Conservation (phyloP, 345 rosid species). For the Psidium guajava region DNA sequence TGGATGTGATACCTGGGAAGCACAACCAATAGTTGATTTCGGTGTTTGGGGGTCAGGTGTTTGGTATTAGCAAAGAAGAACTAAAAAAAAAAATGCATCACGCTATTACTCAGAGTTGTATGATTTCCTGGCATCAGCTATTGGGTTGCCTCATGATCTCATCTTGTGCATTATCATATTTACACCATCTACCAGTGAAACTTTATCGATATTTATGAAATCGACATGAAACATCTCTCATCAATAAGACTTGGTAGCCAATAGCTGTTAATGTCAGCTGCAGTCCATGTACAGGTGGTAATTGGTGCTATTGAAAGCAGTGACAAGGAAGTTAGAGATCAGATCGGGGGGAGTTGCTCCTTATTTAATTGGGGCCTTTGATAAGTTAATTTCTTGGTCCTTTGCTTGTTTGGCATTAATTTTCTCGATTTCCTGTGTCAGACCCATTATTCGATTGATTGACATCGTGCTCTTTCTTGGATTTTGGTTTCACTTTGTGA, state of each 20-base stretch:
- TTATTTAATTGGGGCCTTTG: neutral
- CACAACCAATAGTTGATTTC: neutral
- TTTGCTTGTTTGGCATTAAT: neutral
- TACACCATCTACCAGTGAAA: neutral
- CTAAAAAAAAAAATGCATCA: neutral
- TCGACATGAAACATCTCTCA: neutral
- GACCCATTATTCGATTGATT: neutral
- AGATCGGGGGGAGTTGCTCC: neutral
- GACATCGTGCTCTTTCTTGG: neutral
- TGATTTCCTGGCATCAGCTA: neutral
- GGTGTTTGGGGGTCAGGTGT: neutral
- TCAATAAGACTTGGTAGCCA: neutral
- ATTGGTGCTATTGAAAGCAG: neutral
- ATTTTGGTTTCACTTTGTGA: neutral
- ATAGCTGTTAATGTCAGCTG: neutral
- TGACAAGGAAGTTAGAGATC: neutral
- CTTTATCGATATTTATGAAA: neutral
- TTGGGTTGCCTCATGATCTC: neutral
- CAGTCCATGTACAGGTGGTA: neutral
- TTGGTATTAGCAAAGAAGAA: neutral
- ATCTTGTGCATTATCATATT: neutral
- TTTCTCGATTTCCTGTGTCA: neutral
- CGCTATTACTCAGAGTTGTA: neutral
- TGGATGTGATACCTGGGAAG: neutral
- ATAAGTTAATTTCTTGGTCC: neutral